phyloP scores from a whole-genome alignment of 208 protist species.

The Porcisia hertigi region DNA sequence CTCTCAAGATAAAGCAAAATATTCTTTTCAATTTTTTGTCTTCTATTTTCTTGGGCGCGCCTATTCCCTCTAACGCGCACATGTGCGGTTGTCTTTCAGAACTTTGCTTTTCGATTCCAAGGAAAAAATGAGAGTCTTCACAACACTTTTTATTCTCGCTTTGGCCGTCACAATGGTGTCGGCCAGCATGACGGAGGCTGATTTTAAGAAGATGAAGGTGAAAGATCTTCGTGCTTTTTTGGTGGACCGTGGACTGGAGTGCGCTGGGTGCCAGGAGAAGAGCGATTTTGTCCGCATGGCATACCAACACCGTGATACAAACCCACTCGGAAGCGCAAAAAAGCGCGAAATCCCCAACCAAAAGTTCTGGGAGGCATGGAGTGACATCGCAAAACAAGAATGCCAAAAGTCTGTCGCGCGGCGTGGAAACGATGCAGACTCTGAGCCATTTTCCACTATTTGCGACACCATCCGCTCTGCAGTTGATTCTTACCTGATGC shows the following conservation, averaged over 20 bases:
- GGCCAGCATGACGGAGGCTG: conserved; percentile 44
- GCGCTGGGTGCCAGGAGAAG: conserved; percentile 85
- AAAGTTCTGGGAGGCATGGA: conserved; percentile 85
- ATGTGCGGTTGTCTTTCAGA: neutral
- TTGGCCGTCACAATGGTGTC: conserved; percentile 24
- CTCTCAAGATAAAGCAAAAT: neutral
- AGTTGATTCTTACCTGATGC: conserved; percentile 78
- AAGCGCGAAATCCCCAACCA: conserved; percentile 64
- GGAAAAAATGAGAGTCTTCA: conserved; percentile 13
- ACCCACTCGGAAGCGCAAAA: conserved; percentile 43
- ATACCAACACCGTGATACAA: conserved; percentile 68
- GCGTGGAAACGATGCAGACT: conserved; percentile 44
- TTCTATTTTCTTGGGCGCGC: neutral
- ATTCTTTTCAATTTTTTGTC: neutral
- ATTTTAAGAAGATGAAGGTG: conserved; percentile 90
- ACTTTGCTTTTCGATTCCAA: neutral
- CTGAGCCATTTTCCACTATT: conserved; percentile 47
- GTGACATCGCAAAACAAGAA: conserved; percentile 41
- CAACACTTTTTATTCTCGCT: conserved; percentile 14
- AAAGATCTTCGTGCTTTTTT: conserved; percentile 86
- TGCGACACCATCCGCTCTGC: conserved; percentile 57
- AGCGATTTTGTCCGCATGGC: conserved; percentile 86
- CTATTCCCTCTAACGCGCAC: neutral
- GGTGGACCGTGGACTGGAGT: conserved; percentile 70
- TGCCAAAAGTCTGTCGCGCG: conserved; percentile 53